Conservation (phyloP, 441 rosid genomes). For the Bocquillonia castaneifolia region DNA sequence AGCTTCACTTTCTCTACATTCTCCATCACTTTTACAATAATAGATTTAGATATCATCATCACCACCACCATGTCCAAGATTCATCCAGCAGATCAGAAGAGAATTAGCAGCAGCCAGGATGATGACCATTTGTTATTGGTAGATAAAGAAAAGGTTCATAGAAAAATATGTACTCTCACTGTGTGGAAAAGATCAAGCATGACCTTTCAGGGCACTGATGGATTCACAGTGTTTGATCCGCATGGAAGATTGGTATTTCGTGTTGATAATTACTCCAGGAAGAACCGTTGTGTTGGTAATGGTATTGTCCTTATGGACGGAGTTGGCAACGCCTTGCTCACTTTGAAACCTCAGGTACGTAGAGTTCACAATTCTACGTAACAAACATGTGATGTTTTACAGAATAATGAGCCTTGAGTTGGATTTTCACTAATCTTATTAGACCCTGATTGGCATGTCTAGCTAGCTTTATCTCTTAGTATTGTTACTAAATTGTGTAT, state of each 20-base stretch:
- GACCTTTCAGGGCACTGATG: slow-evolving; percentile 57
- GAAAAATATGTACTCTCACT: slow-evolving; percentile 23
- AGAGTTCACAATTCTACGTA: too few species aligned
- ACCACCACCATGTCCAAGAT: slow-evolving; percentile 39
- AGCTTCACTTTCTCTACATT: neutral
- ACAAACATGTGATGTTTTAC: too few species aligned
- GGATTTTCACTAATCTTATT: too few species aligned
- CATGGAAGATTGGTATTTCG: slow-evolving; percentile 40
- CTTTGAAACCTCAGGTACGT: slow-evolving; percentile 44
- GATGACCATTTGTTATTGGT: neutral
- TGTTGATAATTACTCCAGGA: slow-evolving; percentile 52
- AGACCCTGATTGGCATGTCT: too few species aligned
- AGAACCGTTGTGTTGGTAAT: slow-evolving; percentile 9
- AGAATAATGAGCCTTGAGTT: too few species aligned
- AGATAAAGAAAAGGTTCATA: neutral
- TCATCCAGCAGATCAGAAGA: slow-evolving; percentile 35
- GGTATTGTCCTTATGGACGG: slow-evolving; percentile 56
- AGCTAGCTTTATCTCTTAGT: too few species aligned
- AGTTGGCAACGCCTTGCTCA: slow-evolving; percentile 39
- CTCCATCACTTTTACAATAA: neutral
- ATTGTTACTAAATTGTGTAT: too few species aligned
- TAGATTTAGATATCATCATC: neutral
- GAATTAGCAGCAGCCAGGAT: neutral
- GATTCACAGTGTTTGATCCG: slow-evolving; percentile 46
- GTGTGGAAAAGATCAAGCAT: slow-evolving; percentile 59